Conservation (phyloP, 2,329 filamentous ascomycete species). For the Ceratocystiopsis brevicomis region DNA sequence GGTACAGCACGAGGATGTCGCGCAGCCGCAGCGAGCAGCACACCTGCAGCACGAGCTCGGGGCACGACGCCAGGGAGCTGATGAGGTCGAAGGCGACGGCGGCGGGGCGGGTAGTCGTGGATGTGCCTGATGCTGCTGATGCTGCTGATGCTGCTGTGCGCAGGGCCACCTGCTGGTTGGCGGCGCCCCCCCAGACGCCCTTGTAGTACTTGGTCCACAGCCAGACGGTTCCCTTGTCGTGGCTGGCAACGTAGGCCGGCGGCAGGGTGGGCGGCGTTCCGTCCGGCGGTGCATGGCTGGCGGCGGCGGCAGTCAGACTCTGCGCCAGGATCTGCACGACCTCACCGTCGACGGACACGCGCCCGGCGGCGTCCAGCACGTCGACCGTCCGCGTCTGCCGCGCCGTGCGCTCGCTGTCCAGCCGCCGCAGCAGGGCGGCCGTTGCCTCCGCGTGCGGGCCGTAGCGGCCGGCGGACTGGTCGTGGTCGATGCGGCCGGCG, state of each 20-base stretch:
- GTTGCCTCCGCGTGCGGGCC: too few relatives aligned
- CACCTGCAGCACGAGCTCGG: constrained; percentile 36
- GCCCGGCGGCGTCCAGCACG: neutral
- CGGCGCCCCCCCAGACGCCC: neutral
- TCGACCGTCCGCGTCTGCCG: neutral
- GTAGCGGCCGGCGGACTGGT: neutral
- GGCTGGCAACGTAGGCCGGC: neutral
- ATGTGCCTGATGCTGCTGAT: neutral
- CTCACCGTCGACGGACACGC: neutral
- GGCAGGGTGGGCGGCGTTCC: neutral
- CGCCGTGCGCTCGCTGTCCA: neutral
- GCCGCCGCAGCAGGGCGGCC: too few relatives aligned
- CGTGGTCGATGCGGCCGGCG: neutral
- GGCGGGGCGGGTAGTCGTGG: too few relatives aligned
- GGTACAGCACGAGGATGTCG: constrained; percentile 46
- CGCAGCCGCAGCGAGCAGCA: constrained; percentile 31
- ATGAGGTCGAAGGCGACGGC: constrained; percentile 21
- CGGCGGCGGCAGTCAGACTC: too few relatives aligned
- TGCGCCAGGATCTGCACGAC: constrained; percentile 2
- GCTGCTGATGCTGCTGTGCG: too few relatives aligned
- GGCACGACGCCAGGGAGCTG: constrained; percentile 21
- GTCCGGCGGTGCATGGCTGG: neutral
- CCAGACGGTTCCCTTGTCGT: neutral
- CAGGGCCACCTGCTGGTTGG: neutral
- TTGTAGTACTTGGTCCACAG: constrained; percentile 11